Evolutionary conservation across 2,329 filamentous ascomycete genomes (phyloP), one percentile per base, ranked within the genome.

Genomic region (Arthrobotrys sphaeroides): DNA sequence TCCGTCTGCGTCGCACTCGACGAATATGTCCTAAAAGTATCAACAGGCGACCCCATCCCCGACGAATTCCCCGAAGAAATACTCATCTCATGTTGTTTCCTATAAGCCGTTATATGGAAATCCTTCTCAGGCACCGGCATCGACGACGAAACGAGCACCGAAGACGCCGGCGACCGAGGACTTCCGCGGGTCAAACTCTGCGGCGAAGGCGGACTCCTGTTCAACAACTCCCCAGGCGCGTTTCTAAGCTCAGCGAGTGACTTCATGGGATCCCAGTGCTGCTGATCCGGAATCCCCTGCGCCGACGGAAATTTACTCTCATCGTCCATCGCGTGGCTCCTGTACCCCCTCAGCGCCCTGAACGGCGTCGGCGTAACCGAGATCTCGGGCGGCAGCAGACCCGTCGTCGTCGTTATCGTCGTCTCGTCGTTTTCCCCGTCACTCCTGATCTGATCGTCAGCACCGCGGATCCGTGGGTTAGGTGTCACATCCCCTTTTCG

Each of bases 261-360:
- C 18, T 47, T 59, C 51, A 77, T 75, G 42, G 79, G 73, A 40
- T 77, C 78, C 79, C 79, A 80, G 65, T 79, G 67, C 66, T 78
- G 77, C 59, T 78, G 78, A 20, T 78, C 77, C 22, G 78, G 77
- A 33, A 79, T 78, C 33, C 78, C 78, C 42, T 66, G 61, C 18
- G 78, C 78, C 9, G 77, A 78, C n/a, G 78, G 78, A 31, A 78
- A 79, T 64, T 78, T 78, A n/a, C 62, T 66, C 49, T 78, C 77
- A 28, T 77, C 76, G 33, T 77, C 77, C 77, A 77, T 74, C 72
- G 67, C 77, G 65, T 76, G 73, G 20, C 73, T 74, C 20, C 77
- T 73, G 20, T 73, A 78, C 18, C 66, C 51, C 33, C 73, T 61
- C 66, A 77, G 53, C 40, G 73, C 69, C 55, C 62, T 77, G 36